A percentile compares a stretch with the other conserved stretches of the same genome.
phyloP scores from a whole-genome alignment of 345 rosid species.

The Mercurialis annua region DNA sequence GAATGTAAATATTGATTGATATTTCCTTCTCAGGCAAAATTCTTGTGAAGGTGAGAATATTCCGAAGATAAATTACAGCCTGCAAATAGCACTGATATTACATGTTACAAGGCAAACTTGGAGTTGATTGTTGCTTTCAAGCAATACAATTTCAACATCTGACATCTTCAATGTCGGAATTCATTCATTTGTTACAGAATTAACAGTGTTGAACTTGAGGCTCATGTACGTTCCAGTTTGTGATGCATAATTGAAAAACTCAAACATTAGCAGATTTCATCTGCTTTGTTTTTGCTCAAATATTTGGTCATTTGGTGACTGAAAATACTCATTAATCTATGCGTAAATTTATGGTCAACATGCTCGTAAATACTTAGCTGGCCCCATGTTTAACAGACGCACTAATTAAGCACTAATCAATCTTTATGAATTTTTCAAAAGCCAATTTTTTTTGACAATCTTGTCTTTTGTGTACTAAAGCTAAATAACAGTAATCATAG shows the following conservation, averaged over 20 bases:
- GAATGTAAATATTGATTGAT: neutral
- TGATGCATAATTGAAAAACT: neutral
- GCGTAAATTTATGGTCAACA: too few species aligned
- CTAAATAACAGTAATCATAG: too few species aligned
- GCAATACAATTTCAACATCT: neutral
- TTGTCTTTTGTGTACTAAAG: too few species aligned
- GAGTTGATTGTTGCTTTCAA: neutral
- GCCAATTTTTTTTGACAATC: too few species aligned
- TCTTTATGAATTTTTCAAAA: too few species aligned
- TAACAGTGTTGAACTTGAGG: neutral
- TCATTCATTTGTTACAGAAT: neutral
- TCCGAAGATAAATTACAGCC: neutral
- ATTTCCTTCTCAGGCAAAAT: neutral
- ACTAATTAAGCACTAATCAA: too few species aligned
- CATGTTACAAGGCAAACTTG: neutral
- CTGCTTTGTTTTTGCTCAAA: neutral
- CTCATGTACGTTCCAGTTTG: neutral
- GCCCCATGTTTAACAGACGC: too few species aligned
- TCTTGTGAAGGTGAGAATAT: neutral
- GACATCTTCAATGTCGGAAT: neutral
- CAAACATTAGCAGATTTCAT: neutral
- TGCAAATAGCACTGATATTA: neutral
- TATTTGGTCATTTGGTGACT: neutral
- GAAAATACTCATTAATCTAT: too few species aligned
- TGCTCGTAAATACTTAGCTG: too few species aligned